Evolutionary conservation across 192 early-diverging fungal species (phyloP), one percentile per base, ranked within the genome.

Genomic region (Dissophora ornata): DNA sequence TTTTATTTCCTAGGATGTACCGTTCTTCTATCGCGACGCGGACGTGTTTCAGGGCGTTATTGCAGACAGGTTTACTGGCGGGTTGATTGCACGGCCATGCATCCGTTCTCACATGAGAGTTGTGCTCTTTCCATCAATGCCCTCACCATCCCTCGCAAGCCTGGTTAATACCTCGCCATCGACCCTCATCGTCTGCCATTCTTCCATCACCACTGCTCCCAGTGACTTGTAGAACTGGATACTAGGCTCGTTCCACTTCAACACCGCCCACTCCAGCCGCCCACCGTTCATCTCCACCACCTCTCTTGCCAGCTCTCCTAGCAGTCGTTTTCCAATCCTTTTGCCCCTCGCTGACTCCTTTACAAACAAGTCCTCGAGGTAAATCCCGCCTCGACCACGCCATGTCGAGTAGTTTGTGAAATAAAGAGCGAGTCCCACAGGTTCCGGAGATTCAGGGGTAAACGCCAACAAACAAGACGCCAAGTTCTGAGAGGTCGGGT

Each of bases 321-420:
- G 69, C 57, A 96, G 73, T 9, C 71, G 69, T 65, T 82, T 89
- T 8, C 95, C 95, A 10, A 95, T 70, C 7, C 92, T 90, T 33
- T 84, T 67, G 0, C 85, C 87, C 12, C 95, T 85, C 34, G 67
- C 90, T 65, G 87, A 87, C 28, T 71, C 58, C 21, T 71, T 40
- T 15, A 97, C 91, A 80, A 87, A 93, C 26, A 97, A 82, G 69
- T 95, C 95, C 67, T 95, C 95, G 9, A 97, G 82, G 70, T 97
- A 95, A 21, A 97, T 77, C 11, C 94, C 95, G 0, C 91, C 92
- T 24, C 80, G 62, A 0, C 87, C 92, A 15, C 86, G 59, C 81
- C 90, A 94, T 1, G 92, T 92, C 19, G 86, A 89, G 65, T 91
- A 97, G 81, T 94, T 97, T 79, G 86, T 85, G 65, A 95, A 97